Percentiles rank a stretch among this genome's conserved stretches.
phyloP scores from a whole-genome alignment of 2,329 filamentous ascomycete genomes.

The Stachybotrys echinatus region DNA sequence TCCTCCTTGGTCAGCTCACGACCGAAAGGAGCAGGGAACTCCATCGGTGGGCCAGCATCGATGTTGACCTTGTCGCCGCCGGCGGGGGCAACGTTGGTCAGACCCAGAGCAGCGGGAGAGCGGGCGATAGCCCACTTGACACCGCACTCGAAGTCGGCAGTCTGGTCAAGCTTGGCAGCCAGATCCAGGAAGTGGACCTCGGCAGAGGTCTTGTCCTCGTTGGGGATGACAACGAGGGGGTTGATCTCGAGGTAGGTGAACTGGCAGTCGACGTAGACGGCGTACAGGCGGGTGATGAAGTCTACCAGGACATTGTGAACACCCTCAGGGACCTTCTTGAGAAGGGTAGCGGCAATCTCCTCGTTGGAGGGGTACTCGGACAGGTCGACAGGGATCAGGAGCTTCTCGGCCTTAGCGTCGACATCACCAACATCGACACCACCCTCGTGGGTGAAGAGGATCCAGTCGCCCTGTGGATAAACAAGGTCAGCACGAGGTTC shows the following conservation, averaged over 20 bases:
- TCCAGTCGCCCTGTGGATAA: constrained; percentile 82
- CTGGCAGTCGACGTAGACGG: constrained; percentile 98
- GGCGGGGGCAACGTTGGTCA: constrained; percentile 59
- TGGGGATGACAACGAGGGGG: constrained; percentile 96
- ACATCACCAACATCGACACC: constrained; percentile 99
- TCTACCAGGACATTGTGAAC: constrained; percentile 98
- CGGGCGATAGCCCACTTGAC: constrained; percentile 98
- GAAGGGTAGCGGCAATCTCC: constrained; percentile 75
- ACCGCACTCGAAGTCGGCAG: constrained; percentile 98
- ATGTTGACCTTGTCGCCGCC: constrained; percentile 77
- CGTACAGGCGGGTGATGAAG: constrained; percentile 97
- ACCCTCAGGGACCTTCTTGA: constrained; percentile 91
- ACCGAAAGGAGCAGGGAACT: constrained; percentile 98
- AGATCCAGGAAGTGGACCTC: constrained; percentile 97
- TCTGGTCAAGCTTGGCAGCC: constrained; percentile 98
- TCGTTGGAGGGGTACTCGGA: constrained; percentile 93
- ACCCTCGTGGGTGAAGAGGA: constrained; percentile 99
- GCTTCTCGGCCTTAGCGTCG: constrained; percentile 97
- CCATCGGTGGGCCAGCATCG: constrained; percentile 95
- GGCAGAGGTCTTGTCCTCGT: constrained; percentile 84
- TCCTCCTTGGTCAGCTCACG: constrained; percentile 99
- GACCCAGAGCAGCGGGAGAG: constrained; percentile 80
- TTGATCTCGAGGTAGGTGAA: constrained; percentile 99
- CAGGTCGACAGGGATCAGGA: constrained; percentile 94
- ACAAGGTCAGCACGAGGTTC: constrained; percentile 13